Evolutionary conservation across 768 basidiomycete genomes (phyloP).

Genomic region (Plicaturopsis crispa): DNA sequence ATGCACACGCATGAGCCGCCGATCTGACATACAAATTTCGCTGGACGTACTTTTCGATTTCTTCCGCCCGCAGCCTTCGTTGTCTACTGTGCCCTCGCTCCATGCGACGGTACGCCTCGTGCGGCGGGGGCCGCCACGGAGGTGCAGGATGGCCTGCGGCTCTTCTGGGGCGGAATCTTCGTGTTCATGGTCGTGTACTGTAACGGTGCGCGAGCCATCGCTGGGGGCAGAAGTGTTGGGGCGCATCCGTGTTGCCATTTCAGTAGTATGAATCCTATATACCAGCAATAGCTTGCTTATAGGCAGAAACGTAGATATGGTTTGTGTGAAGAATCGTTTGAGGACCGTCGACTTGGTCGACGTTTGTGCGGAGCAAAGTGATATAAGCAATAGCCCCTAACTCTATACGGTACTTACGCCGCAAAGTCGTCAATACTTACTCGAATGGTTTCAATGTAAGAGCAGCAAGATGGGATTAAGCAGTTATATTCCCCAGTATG

Average conservation of each 20-base stretch:
- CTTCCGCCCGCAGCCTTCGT: conserved; percentile 84
- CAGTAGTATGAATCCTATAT: too few relatives aligned
- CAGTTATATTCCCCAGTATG: too few relatives aligned
- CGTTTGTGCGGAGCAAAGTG: too few relatives aligned
- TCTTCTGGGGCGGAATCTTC: conserved; percentile 17
- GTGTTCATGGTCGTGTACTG: conserved; percentile 27
- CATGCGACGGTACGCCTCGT: conserved; percentile 63
- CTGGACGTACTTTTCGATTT: conserved; percentile 80
- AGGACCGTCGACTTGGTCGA: too few relatives aligned
- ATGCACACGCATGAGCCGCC: conserved; percentile 1
- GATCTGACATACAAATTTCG: neutral
- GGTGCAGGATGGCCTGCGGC: conserved; percentile 44
- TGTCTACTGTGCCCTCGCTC: conserved; percentile 83
- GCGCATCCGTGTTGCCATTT: conserved; percentile 11
- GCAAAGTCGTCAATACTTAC: too few relatives aligned
- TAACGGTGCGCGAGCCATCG: conserved; percentile 51
- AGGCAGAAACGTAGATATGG: too few relatives aligned
- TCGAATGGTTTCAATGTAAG: too few relatives aligned
- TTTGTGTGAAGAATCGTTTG: too few relatives aligned
- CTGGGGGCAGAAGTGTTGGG: conserved; percentile 32
- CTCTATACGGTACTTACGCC: too few relatives aligned
- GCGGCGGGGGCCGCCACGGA: conserved; percentile 45
- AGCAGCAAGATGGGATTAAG: too few relatives aligned
- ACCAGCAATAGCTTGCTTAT: too few relatives aligned
- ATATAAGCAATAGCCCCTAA: too few relatives aligned